phyloP scores from a whole-genome alignment of 164 flowering plant genomes.

The Vitis labrusca region DNA sequence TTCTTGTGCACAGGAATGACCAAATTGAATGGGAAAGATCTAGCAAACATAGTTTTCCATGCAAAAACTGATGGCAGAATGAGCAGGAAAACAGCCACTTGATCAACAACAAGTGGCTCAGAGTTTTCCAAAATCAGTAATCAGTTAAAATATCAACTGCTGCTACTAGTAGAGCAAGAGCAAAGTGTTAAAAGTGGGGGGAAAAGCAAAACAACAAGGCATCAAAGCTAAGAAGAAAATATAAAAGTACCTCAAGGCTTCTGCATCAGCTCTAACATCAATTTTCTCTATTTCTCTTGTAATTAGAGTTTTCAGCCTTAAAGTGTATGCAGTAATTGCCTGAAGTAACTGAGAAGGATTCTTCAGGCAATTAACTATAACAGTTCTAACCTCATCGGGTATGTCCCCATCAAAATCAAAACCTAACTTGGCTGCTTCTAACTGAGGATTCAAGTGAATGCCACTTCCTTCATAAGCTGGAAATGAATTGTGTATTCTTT shows the following conservation, averaged over 20 bases:
- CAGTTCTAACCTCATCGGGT: constrained; percentile 72
- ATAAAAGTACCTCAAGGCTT: constrained; percentile 68
- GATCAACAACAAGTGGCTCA: background rate
- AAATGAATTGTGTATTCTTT: constrained; percentile 62
- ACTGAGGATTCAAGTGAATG: constrained; percentile 68
- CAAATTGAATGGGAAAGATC: background rate
- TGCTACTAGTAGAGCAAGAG: background rate
- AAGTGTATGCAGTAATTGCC: constrained; percentile 75
- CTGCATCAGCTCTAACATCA: constrained; percentile 96
- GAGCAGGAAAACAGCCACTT: background rate
- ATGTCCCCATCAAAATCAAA: constrained; percentile 85
- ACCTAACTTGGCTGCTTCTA: constrained; percentile 78
- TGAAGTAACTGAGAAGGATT: constrained; percentile 83
- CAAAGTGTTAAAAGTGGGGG: background rate
- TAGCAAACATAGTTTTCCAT: background rate
- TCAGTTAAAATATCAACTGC: too few relatives aligned
- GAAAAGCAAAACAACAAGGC: background rate
- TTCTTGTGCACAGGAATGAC: background rate
- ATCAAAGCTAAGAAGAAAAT: background rate
- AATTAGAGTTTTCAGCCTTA: constrained; percentile 64
- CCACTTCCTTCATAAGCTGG: constrained; percentile 95
- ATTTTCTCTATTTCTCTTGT: constrained; percentile 82
- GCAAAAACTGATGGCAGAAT: background rate
- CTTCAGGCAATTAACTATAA: constrained; percentile 55
- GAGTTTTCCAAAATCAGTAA: background rate